Percentiles rank a stretch among this genome's conserved stretches.
These are phyloP conservation scores for Graphiopsis chlorocephala DNA, from an alignment of 2,329 filamentous ascomycete species.

Conservation along the genomic window DNA sequence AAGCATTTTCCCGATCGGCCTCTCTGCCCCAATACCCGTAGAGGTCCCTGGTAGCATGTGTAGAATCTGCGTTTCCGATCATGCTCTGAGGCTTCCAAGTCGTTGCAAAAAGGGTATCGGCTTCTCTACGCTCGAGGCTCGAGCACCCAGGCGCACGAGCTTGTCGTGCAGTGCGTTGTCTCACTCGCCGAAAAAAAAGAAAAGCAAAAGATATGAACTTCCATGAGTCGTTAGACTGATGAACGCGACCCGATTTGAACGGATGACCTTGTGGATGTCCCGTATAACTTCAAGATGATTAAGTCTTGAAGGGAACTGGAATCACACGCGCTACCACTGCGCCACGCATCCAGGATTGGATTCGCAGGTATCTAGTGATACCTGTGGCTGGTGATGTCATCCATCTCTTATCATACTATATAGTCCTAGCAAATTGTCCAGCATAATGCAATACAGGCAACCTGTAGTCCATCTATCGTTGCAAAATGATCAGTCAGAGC, in stretches of 20 bases:
- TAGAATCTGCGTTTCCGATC: neutral
- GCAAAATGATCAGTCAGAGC: too few relatives aligned
- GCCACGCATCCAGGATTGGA: neutral
- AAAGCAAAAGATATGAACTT: neutral
- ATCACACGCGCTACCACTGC: conserved; percentile 7
- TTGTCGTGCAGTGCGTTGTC: neutral
- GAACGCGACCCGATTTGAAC: conserved; percentile 7
- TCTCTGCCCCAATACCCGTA: too few relatives aligned
- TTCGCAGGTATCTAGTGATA: neutral
- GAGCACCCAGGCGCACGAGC: neutral
- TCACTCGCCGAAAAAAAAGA: neutral
- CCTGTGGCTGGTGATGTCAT: neutral
- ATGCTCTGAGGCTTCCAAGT: neutral
- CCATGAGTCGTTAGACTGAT: conserved; percentile 4
- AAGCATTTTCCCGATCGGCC: too few relatives aligned
- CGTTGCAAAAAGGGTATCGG: neutral
- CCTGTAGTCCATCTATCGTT: too few relatives aligned
- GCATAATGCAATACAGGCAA: too few relatives aligned
- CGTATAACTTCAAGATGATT: neutral
- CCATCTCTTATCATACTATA: too few relatives aligned
- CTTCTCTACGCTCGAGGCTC: too few relatives aligned
- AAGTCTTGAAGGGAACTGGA: neutral
- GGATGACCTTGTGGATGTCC: conserved; percentile 6
- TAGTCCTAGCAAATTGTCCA: too few relatives aligned
- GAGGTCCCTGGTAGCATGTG: neutral